Evolutionary conservation across 345 rosid genomes (phyloP).

Genomic region (Eucalyptus shirleyi): DNA sequence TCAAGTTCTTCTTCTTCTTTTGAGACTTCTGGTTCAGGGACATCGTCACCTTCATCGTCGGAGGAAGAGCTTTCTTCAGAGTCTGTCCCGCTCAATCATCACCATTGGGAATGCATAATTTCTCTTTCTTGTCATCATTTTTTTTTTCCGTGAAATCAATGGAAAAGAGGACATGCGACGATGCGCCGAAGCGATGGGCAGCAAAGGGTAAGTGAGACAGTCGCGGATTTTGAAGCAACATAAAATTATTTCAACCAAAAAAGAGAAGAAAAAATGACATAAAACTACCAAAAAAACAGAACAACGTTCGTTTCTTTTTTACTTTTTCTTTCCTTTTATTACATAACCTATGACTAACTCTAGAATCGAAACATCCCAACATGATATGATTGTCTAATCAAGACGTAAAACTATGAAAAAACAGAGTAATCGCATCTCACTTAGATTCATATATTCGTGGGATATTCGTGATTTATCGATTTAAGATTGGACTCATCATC

Average conservation of each 20-base stretch:
- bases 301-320: background rate
- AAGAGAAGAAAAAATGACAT: background rate
- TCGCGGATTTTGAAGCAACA: background rate
- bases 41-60: conserved; percentile 13
- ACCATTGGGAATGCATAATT: conserved; percentile 35
- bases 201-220: background rate
- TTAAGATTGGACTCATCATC: background rate
- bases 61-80: conserved; percentile 57
- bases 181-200: background rate
- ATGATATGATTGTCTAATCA: background rate
- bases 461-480: background rate
- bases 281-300: background rate
- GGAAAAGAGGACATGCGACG: background rate
- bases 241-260: too few species aligned
- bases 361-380: background rate
- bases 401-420: background rate
- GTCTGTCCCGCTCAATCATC: conserved; percentile 56
- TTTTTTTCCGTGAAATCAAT: background rate
- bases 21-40: conserved; percentile 1
- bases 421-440: background rate
- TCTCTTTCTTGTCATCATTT: conserved; percentile 18
- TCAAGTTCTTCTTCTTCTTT: conserved; percentile 16
- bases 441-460: background rate
- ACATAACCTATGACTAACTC: background rate
- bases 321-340: too few species aligned